Evolutionary conservation across 768 basidiomycete genomes (phyloP), one percentile per base, ranked within the genome.

Genomic region (Leccinum sublutescens): DNA sequence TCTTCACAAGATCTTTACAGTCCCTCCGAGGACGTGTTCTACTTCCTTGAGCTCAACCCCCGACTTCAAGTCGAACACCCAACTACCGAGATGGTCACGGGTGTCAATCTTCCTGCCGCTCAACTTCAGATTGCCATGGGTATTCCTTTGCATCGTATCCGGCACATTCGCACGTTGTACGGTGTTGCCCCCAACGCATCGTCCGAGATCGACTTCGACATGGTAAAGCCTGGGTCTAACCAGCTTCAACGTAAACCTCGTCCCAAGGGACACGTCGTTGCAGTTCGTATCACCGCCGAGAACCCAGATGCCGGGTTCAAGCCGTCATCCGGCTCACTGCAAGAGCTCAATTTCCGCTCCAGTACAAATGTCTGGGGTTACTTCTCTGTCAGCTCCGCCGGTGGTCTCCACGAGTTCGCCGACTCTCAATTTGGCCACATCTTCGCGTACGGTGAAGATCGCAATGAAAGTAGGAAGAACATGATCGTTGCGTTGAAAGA

Each of bases 361-460:
- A 97, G 91, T 75, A 98, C 94, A 49, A 99, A 99, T 62, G 97
- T 99, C 49, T 99, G 97, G 97, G 97, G 97, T 61, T 99, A 99
- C 79, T 99, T 99, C 82, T 98, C 97, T 15, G 97, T 99, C 67
- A 86, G 85, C 48, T 89, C 89, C 14, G 89, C 95, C 10, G 97
- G 97, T 72, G 97, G 96, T 74, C 84, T 99, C 55, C 97, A 99
- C 76, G 95, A 99, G 75, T 98, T 95, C 68, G 97, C 97, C 45
- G 97, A 99, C 75, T 98, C 96, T 9, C 97, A 99, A 68, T 98
- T 99, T 69, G 97, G 97, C 55, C 97, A 99, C 72, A 98, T 98
- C 71, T 99, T 99, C 66, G 97, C 96, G 17, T 98, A 98, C 67
- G 97, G 97, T 54, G 91, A 95, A 74, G 96, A 98, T 71, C 92